These are phyloP conservation scores for Ceratobasidium sp. DNA, from an alignment of 1,284 basidiomycete species.

Conservation along the genomic window DNA sequence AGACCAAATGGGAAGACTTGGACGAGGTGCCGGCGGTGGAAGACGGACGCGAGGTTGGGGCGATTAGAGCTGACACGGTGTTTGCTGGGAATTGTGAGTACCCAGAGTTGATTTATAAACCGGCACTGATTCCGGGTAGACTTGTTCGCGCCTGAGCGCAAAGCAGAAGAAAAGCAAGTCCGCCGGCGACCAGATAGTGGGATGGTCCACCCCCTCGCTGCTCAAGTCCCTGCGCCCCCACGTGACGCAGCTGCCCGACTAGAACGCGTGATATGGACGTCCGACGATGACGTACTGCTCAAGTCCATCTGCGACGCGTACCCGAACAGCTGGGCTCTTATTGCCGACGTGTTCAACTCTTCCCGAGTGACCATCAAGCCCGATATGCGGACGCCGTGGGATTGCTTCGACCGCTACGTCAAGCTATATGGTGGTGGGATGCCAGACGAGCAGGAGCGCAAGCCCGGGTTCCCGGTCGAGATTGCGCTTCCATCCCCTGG, in stretches of 20 bases:
- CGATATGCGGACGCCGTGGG: constrained; percentile 58
- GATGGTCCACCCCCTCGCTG: constrained; percentile 34
- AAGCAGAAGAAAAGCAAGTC: constrained; percentile 21
- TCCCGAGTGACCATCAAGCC: constrained; percentile 56
- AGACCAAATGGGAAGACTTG: constrained; percentile 52
- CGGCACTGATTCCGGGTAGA: not conserved
- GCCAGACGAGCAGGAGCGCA: constrained; percentile 6
- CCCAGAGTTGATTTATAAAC: not conserved
- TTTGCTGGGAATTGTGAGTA: constrained; percentile 33
- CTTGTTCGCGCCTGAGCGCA: constrained; percentile 25
- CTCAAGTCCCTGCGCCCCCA: constrained; percentile 43
- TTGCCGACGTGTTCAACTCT: constrained; percentile 62
- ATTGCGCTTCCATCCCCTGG: constrained; percentile 35
- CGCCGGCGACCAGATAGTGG: constrained; percentile 23
- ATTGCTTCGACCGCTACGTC: constrained; percentile 58
- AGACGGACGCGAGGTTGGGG: constrained; percentile 47
- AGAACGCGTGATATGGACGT: constrained; percentile 55
- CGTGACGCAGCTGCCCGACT: constrained; percentile 41
- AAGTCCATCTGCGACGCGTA: constrained; percentile 56
- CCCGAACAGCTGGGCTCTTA: constrained; percentile 60
- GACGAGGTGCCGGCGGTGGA: constrained; percentile 54
- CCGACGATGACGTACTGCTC: constrained; percentile 59
- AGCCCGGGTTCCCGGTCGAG: constrained; percentile 25
- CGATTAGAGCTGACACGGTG: constrained; percentile 26
- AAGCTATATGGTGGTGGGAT: constrained; percentile 30